Conservation (phyloP, 225 moss, liverwort and hornwort species). For the Bryoerythrophyllum caledonicum region DNA sequence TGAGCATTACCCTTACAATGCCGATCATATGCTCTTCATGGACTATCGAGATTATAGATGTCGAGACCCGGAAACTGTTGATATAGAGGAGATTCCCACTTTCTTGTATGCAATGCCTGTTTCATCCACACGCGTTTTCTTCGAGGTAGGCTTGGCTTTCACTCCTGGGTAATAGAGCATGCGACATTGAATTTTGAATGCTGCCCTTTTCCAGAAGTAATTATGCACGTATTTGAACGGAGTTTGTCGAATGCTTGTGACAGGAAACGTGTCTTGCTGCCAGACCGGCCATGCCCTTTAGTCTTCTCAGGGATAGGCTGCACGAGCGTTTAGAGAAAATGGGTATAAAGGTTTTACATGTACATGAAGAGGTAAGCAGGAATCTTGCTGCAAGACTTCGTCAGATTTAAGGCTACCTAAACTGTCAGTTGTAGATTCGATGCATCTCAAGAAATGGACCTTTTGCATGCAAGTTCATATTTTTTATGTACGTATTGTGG, state of each 20-base stretch:
- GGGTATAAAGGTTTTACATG: constrained; percentile 74
- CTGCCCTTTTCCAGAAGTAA: not conserved
- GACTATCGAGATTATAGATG: constrained; percentile 90
- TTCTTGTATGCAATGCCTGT: constrained; percentile 96
- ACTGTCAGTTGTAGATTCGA: not conserved
- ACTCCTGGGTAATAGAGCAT: constrained; percentile 2
- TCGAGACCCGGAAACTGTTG: constrained; percentile 54
- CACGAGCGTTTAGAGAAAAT: constrained; percentile 75
- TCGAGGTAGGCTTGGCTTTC: constrained; percentile 61
- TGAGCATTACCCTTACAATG: constrained; percentile 79
- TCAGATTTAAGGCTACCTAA: not conserved
- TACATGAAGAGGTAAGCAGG: constrained; percentile 81
- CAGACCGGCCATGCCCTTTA: constrained; percentile 91
- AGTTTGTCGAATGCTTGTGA: constrained; percentile 13
- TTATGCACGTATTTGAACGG: constrained; percentile 11
- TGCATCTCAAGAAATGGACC: not conserved
- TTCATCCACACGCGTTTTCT: constrained; percentile 78
- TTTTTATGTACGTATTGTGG: not conserved
- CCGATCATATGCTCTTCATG: constrained; percentile 98
- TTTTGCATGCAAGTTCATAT: not conserved
- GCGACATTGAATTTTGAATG: constrained; percentile 5
- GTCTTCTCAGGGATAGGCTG: constrained; percentile 82
- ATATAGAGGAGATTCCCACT: constrained; percentile 67
- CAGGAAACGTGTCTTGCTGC: constrained; percentile 99
- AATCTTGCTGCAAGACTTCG: not conserved